A percentile compares a stretch with the other conserved stretches of the same genome.
Evolutionary conservation across 169 alveolate genomes (phyloP).

Genomic region (Eimeria praecox): DNA sequence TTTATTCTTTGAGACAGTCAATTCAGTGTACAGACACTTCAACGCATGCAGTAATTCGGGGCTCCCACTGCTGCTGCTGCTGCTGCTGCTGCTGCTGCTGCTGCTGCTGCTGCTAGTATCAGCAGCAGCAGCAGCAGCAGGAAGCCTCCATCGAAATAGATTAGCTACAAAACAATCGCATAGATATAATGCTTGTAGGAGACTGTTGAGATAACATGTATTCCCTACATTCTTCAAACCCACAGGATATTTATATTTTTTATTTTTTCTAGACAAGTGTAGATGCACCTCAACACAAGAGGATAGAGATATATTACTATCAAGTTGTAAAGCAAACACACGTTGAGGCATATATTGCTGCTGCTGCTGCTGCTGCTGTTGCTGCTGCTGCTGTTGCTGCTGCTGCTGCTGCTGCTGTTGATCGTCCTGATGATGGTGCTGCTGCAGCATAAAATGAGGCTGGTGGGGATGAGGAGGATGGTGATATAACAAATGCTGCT

Average conservation of each 20-base stretch:
- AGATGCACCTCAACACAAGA: conserved; percentile 2
- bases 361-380: conserved; percentile 32
- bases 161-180: conserved; percentile 92
- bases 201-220: conserved; percentile 99
- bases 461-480: too few relatives aligned
- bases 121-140: not conserved
- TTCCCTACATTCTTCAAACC: conserved; percentile 98
- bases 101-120: not conserved
- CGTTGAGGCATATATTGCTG: not conserved
- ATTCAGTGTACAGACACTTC: conserved; percentile 45
- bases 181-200: conserved; percentile 97
- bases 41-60: conserved; percentile 20
- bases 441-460: not conserved
- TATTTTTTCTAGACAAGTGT: not conserved
- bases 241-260: conserved; percentile 85
- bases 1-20: not conserved
- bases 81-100: conserved; percentile 27
- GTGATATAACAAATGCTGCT: too few relatives aligned
- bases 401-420: not conserved
- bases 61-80: conserved; percentile 39
- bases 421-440: not conserved
- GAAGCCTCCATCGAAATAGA: not conserved
- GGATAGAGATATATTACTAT: not conserved
- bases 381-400: not conserved
- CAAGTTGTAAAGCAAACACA: not conserved